A percentile compares a stretch with the other conserved stretches of the same genome.
These are phyloP conservation scores for Polyporus tsugae DNA, from an alignment of 1,284 basidiomycete genomes.

Conservation along the genomic window DNA sequence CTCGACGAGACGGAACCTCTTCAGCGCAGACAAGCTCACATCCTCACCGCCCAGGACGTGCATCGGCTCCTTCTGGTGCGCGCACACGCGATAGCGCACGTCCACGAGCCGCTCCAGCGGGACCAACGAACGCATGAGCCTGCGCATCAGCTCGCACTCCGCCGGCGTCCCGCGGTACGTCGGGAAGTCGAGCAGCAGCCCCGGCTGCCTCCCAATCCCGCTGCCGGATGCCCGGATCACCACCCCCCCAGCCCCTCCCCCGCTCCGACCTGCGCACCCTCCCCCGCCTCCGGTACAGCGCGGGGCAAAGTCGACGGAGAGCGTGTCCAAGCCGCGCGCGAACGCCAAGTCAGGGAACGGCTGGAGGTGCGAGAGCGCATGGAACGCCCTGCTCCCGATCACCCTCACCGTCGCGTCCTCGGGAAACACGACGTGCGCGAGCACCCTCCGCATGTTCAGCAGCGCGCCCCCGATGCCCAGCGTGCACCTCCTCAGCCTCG, in stretches of 20 bases:
- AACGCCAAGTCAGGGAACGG: slow-evolving; percentile 29
- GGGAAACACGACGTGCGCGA: slow-evolving; percentile 24
- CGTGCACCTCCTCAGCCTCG: slow-evolving; percentile 19
- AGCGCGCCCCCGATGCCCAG: slow-evolving; percentile 28
- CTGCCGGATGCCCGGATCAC: slow-evolving; percentile 20
- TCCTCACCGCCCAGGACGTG: slow-evolving; percentile 13
- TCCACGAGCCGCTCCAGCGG: slow-evolving; percentile 20
- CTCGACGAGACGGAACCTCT: neutral
- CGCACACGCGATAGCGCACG: slow-evolving; percentile 15
- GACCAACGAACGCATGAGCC: slow-evolving; percentile 19
- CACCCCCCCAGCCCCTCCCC: slow-evolving; percentile 5
- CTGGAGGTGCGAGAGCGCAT: slow-evolving; percentile 24
- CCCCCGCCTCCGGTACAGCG: neutral
- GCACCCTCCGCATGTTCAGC: slow-evolving; percentile 28
- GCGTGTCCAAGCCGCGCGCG: slow-evolving; percentile 23
- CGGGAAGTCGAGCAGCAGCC: slow-evolving; percentile 27
- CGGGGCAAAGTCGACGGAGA: slow-evolving; percentile 19
- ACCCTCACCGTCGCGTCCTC: slow-evolving; percentile 22
- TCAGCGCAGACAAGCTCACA: slow-evolving; percentile 12
- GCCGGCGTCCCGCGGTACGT: slow-evolving; percentile 7
- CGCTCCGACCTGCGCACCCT: too few relatives aligned
- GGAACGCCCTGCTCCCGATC: slow-evolving; percentile 22
- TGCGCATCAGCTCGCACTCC: neutral
- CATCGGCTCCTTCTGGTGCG: slow-evolving; percentile 16
- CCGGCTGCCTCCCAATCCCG: neutral